These are phyloP conservation scores for Rhododendron williamsianum DNA, from an alignment of 148 eudicot genomes.

Conservation along the genomic window DNA sequence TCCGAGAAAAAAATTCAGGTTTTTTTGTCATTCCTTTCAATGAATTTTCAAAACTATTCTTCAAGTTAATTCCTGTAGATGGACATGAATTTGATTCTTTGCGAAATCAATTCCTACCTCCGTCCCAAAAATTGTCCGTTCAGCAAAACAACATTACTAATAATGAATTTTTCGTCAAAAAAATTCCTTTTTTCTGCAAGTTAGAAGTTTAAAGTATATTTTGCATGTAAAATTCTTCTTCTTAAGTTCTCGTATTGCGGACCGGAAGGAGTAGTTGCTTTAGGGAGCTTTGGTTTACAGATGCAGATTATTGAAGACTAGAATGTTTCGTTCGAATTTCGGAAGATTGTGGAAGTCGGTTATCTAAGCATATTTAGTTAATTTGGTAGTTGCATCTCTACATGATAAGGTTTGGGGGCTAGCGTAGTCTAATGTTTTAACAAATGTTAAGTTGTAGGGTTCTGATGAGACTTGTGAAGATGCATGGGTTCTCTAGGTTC, in stretches of 20 bases:
- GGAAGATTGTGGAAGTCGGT: background rate
- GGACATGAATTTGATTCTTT: background rate
- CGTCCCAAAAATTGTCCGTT: background rate
- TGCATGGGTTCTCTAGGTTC: background rate
- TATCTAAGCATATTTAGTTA: background rate
- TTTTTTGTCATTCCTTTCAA: background rate
- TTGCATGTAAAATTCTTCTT: too few species aligned
- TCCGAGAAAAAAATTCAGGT: slow-evolving; percentile 47
- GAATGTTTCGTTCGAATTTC: background rate
- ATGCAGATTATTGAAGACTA: background rate
- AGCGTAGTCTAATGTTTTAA: too few species aligned
- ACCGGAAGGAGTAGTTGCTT: background rate
- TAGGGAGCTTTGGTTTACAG: background rate
- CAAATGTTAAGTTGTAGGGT: background rate
- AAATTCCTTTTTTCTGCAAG: too few species aligned
- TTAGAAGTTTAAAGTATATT: too few species aligned
- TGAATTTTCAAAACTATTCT: background rate
- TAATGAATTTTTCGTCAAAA: background rate
- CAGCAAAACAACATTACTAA: background rate
- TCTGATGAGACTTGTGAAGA: background rate
- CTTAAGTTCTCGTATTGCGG: too few species aligned
- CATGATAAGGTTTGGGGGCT: background rate
- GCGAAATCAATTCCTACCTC: background rate
- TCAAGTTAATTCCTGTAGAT: background rate
- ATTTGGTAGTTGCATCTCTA: background rate